These are phyloP conservation scores for Aspergillus novoparasiticus DNA, from an alignment of 2,329 filamentous ascomycete genomes.

Conservation along the genomic window DNA sequence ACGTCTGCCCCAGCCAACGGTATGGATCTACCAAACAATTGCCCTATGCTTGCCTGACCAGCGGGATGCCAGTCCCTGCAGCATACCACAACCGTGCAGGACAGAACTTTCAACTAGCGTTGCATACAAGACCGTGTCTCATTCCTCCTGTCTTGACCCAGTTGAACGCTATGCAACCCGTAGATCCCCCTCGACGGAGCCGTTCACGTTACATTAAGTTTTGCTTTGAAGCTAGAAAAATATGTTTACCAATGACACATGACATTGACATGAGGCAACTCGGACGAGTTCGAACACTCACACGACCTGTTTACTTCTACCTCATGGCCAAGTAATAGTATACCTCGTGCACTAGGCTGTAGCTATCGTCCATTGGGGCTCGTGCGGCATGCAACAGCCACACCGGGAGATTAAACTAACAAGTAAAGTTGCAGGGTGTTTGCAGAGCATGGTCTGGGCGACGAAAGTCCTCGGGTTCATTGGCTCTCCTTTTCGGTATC, in stretches of 20 bases:
- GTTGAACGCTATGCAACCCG: constrained; percentile 17
- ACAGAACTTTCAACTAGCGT: neutral
- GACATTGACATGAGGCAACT: neutral
- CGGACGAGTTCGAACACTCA: neutral
- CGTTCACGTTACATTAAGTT: constrained; percentile 12
- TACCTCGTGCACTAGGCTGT: neutral
- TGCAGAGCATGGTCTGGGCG: constrained; percentile 13
- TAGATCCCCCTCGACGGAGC: neutral
- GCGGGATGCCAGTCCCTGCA: neutral
- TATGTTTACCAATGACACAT: neutral
- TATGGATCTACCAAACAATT: constrained; percentile 22
- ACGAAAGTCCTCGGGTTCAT: constrained; percentile 7
- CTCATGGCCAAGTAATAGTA: neutral
- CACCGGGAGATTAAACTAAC: constrained; percentile 6
- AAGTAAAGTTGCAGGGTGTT: constrained; percentile 15
- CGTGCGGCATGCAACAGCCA: constrained; percentile 20
- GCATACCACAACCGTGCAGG: neutral
- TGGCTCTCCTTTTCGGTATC: constrained; percentile 1
- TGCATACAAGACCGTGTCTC: constrained; percentile 7
- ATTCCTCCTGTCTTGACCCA: constrained; percentile 17
- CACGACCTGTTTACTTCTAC: neutral
- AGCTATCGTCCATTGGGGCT: constrained; percentile 3
- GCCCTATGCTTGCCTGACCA: neutral
- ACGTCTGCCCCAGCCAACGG: constrained; percentile 9
- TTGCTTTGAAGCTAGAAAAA: neutral